phyloP scores from a whole-genome alignment of 208 protist species.

The Blastocrithidia nonstop region DNA sequence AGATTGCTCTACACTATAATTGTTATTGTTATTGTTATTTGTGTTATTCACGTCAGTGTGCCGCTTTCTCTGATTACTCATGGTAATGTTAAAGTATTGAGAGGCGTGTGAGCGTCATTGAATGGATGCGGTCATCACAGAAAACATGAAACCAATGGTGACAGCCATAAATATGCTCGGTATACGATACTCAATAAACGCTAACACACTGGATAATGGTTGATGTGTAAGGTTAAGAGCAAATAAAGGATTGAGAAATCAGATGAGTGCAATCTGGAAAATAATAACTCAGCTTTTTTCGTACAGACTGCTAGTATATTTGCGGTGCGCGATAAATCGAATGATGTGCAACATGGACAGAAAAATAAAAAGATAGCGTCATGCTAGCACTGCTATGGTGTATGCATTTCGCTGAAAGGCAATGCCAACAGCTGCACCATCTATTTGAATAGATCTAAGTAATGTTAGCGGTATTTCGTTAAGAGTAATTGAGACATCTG shows the following conservation, averaged over 20 bases:
- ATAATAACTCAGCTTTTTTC: conserved; percentile 61
- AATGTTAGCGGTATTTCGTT: no score
- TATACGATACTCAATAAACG: conserved; percentile 63
- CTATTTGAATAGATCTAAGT: no score
- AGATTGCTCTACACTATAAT: no score
- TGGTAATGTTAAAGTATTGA: background rate
- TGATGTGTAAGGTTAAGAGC: conserved; percentile 17
- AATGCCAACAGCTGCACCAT: conserved; percentile 36
- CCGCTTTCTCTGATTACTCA: background rate
- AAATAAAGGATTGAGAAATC: conserved; percentile 66
- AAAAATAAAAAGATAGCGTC: conserved; percentile 53
- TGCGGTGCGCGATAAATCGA: conserved; percentile 45
- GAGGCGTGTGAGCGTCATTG: no score
- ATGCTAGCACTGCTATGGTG: conserved; percentile 27
- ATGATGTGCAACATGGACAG: conserved; percentile 42
- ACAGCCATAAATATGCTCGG: conserved; percentile 66
- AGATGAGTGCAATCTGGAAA: conserved; percentile 44
- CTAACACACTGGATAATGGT: conserved; percentile 24
- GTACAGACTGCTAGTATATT: conserved; percentile 50
- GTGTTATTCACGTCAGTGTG: background rate
- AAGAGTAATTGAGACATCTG: no score
- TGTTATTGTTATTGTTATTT: background rate
- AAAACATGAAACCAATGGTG: conserved; percentile 58
- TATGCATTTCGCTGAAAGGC: conserved; percentile 42
- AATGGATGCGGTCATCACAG: conserved; percentile 74